phyloP scores from a whole-genome alignment of 2,329 filamentous ascomycete genomes.

The Hysterium pulicare region DNA sequence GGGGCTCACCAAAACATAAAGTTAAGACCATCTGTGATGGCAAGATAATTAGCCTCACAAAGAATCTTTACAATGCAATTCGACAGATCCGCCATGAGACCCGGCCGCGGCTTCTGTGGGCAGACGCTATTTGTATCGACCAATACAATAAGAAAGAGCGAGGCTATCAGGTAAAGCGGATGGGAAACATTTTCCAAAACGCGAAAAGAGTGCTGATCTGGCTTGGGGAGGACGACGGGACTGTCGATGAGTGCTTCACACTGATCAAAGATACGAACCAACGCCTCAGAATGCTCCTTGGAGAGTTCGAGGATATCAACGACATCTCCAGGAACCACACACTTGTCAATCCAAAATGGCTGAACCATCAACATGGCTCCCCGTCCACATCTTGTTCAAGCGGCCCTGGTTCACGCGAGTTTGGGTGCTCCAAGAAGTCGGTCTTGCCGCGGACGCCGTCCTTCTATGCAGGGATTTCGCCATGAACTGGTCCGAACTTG shows the following conservation, averaged over 20 bases:
- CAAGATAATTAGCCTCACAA: neutral
- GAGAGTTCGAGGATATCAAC: neutral
- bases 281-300: neutral
- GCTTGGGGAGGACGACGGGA: neutral
- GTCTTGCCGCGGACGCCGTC: neutral
- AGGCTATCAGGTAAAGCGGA: neutral
- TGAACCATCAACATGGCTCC: neutral
- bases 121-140: slow-evolving; percentile 1
- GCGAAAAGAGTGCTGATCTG: neutral
- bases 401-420: neutral
- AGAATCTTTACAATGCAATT: neutral
- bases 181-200: neutral
- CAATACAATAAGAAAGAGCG: neutral
- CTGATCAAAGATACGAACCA: neutral
- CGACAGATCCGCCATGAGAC: neutral
- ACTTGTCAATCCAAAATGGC: too few species aligned
- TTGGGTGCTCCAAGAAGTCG: slow-evolving; percentile 1
- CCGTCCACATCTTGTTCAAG: neutral
- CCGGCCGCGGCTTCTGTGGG: neutral
- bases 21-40: neutral
- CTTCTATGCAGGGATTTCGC: neutral
- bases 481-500: neutral
- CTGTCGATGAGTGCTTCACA: neutral
- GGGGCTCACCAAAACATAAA: neutral
- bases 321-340: too few species aligned